Conservation (phyloP, 352 stramenopile genomes). For the Bremia lactucae region DNA sequence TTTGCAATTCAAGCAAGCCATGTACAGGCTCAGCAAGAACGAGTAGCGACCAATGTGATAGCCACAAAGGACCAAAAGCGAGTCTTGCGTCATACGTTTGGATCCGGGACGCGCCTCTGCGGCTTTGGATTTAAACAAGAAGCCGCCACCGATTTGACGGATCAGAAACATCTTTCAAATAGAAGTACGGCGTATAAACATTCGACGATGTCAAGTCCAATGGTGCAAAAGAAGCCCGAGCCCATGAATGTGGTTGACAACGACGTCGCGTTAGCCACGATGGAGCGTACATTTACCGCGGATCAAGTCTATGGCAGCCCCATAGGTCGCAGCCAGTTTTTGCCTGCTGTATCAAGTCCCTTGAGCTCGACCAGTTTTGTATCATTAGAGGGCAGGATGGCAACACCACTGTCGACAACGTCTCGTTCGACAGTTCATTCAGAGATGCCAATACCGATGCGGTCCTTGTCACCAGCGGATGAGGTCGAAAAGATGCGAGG, state of each 20-base stretch:
- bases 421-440: constrained; percentile 14
- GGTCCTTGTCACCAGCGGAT: constrained; percentile 44
- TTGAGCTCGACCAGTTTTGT: constrained; percentile 24
- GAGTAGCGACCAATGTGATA: background rate
- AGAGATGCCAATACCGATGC: constrained; percentile 15
- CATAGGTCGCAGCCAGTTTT: constrained; percentile 20
- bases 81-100: constrained; percentile 49
- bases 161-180: constrained; percentile 18
- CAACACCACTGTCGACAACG: constrained; percentile 11
- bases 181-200: constrained; percentile 13
- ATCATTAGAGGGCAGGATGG: constrained; percentile 21
- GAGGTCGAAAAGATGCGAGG: constrained; percentile 50
- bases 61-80: constrained; percentile 30
- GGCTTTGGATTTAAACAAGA: constrained; percentile 36
- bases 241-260: constrained; percentile 8
- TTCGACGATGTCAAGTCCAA: background rate
- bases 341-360: constrained; percentile 17
- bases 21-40: constrained; percentile 18
- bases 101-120: constrained; percentile 26
- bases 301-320: constrained; percentile 32
- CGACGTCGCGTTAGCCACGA: constrained; percentile 8
- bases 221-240: constrained; percentile 6
- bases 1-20: constrained; percentile 27
- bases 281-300: constrained; percentile 6
- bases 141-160: constrained; percentile 3